Conservation (phyloP, 1,284 basidiomycete species). For the Porphyrellus sp. region DNA sequence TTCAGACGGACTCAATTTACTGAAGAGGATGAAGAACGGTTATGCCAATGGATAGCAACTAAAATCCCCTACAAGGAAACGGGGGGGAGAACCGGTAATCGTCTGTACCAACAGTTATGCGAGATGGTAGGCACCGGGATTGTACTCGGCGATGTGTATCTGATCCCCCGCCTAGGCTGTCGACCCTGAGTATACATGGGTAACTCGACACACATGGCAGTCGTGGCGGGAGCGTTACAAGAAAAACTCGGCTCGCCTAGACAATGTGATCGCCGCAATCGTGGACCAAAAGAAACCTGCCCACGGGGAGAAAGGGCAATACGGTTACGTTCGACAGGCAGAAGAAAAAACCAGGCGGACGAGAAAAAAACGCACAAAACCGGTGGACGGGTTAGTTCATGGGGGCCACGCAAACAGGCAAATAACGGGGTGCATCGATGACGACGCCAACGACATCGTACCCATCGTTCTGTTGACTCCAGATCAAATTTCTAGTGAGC, state of each 20-base stretch:
- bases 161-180: slow-evolving; percentile 36
- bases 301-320: slow-evolving; percentile 70
- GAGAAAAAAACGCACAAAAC: slow-evolving; percentile 47
- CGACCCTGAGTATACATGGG: slow-evolving; percentile 73
- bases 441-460: slow-evolving; percentile 7
- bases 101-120: slow-evolving; percentile 65
- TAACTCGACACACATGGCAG: slow-evolving; percentile 79
- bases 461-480: slow-evolving; percentile 30
- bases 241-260: slow-evolving; percentile 67
- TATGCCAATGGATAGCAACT: slow-evolving; percentile 72
- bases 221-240: slow-evolving; percentile 85
- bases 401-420: slow-evolving; percentile 26
- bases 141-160: not conserved
- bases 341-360: slow-evolving; percentile 61
- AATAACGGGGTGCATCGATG: slow-evolving; percentile 24
- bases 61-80: slow-evolving; percentile 78
- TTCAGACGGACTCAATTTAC: slow-evolving; percentile 71
- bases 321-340: slow-evolving; percentile 68
- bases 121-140: slow-evolving; percentile 40
- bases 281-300: slow-evolving; percentile 64
- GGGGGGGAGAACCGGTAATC: slow-evolving; percentile 74
- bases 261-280: slow-evolving; percentile 57
- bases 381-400: slow-evolving; percentile 26
- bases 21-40: slow-evolving; percentile 64
- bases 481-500: slow-evolving; percentile 18